phyloP scores from a whole-genome alignment of 1,139 yeast genomes.

The Suhomyces bribrorum region DNA sequence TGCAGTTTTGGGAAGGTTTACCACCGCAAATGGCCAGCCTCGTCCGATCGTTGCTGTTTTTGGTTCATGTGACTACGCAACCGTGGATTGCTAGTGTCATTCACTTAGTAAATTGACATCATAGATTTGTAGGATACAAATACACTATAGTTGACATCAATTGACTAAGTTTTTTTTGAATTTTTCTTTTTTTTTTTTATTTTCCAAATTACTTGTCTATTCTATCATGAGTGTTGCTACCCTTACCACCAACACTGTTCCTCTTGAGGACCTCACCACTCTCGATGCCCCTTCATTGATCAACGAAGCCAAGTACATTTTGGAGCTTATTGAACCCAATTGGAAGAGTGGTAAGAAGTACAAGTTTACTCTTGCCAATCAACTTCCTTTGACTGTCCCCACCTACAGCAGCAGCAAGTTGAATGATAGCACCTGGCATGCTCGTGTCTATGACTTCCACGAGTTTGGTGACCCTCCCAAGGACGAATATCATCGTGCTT shows the following conservation, averaged over 20 bases:
- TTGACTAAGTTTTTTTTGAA: no score
- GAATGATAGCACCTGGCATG: conserved; percentile 24
- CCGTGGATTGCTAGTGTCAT: not conserved
- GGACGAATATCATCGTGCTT: conserved; percentile 16
- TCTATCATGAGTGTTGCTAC: conserved; percentile 11
- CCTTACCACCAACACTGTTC: conserved; percentile 12
- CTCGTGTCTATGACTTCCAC: conserved; percentile 21
- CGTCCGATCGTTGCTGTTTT: not conserved
- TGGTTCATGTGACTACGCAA: not conserved
- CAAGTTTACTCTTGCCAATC: conserved; percentile 13
- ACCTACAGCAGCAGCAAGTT: conserved; percentile 19
- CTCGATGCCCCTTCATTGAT: conserved; percentile 16
- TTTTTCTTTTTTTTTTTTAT: no score
- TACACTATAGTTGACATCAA: no score
- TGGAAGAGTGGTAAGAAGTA: conserved; percentile 18
- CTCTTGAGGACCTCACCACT: conserved; percentile 16
- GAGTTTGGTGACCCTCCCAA: conserved; percentile 19
- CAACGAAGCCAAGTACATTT: conserved; percentile 17
- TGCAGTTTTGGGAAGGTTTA: no score
- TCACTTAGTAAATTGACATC: not conserved
- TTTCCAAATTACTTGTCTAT: no score
- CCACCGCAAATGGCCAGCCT: not conserved
- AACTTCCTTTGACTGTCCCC: conserved; percentile 16
- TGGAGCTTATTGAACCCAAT: conserved; percentile 16
- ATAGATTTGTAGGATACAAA: not conserved